phyloP scores from a whole-genome alignment of 768 basidiomycete genomes.

The Naematelia encephala region DNA sequence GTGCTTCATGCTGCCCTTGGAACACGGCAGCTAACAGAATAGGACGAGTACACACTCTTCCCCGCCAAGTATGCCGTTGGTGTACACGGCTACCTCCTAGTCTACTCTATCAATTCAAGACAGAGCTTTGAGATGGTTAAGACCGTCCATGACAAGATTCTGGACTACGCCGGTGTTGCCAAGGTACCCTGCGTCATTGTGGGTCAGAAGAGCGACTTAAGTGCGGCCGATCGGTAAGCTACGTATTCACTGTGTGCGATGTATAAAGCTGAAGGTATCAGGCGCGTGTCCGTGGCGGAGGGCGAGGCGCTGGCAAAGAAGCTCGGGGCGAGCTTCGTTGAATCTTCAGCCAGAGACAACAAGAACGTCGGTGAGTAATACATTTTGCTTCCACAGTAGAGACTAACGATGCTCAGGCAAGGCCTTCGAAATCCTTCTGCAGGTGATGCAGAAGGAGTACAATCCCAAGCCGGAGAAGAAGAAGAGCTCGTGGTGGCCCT shows the following conservation, averaged over 20 bases:
- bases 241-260: too few relatives aligned
- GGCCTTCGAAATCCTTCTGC: constrained; percentile 47
- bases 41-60: constrained; percentile 96
- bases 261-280: constrained; percentile 5
- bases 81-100: constrained; percentile 93
- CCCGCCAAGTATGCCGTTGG: constrained; percentile 93
- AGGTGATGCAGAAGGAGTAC: constrained; percentile 49
- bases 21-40: constrained; percentile 10
- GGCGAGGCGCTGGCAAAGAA: constrained; percentile 70
- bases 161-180: constrained; percentile 76
- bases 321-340: constrained; percentile 74
- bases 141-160: constrained; percentile 88
- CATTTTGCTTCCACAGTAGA: constrained; percentile 76
- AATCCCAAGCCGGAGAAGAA: constrained; percentile 51
- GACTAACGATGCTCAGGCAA: constrained; percentile 61
- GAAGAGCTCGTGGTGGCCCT: constrained; percentile 43
- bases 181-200: constrained; percentile 91
- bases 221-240: constrained; percentile 60
- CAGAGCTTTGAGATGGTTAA: constrained; percentile 93
- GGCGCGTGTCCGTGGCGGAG: constrained; percentile 62
- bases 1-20: too few relatives aligned
- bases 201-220: constrained; percentile 83
- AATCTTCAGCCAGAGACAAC: constrained; percentile 83
- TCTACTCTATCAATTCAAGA: constrained; percentile 86
- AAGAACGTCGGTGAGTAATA: constrained; percentile 79